Evolutionary conservation across 306 rosid species (phyloP).

Genomic region (Betula pendula): DNA sequence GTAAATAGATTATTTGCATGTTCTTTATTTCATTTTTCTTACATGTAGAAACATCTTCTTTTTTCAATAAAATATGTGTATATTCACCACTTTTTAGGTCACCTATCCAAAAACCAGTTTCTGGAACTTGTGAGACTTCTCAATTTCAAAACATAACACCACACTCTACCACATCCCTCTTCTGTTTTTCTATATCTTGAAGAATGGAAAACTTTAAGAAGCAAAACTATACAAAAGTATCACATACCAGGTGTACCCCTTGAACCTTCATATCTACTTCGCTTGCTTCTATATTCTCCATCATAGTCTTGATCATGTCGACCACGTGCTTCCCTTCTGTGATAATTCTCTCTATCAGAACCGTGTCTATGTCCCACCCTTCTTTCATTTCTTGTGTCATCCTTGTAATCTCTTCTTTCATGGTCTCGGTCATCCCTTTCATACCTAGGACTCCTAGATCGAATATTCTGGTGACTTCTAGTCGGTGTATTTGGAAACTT

Average conservation of each 20-base stretch:
- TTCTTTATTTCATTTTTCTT: background rate
- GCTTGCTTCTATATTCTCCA: slow-evolving; percentile 53
- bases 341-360: slow-evolving; percentile 48
- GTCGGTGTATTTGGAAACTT: slow-evolving; percentile 57
- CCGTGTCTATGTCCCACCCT: slow-evolving; percentile 39
- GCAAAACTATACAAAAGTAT: slow-evolving; percentile 7
- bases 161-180: background rate
- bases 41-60: background rate
- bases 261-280: slow-evolving; percentile 71
- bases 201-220: slow-evolving; percentile 12
- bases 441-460: slow-evolving; percentile 46
- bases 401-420: slow-evolving; percentile 55
- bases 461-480: slow-evolving; percentile 32
- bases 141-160: background rate
- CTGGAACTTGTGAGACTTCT: background rate
- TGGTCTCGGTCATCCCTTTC: slow-evolving; percentile 47
- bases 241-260: slow-evolving; percentile 74
- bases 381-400: slow-evolving; percentile 55
- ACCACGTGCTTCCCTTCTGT: slow-evolving; percentile 57
- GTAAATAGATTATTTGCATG: background rate
- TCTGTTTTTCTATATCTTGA: slow-evolving; percentile 13
- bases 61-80: background rate
- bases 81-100: background rate
- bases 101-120: background rate
- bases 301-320: slow-evolving; percentile 57